phyloP scores from a whole-genome alignment of 148 eudicot genomes.

The Euryodendron excelsum region DNA sequence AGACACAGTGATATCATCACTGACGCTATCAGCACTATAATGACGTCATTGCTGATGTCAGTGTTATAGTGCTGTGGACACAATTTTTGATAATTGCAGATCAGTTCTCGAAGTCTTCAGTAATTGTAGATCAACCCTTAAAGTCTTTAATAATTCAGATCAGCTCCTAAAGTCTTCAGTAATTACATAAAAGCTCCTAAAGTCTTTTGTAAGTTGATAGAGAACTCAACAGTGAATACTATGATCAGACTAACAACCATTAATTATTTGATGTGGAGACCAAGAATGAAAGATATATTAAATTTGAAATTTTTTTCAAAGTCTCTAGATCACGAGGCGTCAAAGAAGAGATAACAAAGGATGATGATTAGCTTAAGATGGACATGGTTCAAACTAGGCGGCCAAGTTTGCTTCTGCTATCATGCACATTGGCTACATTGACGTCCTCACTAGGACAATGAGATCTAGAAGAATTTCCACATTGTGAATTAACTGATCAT shows the following conservation, averaged over 20 bases:
- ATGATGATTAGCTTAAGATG: background rate
- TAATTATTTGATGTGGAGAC: too few relatives aligned
- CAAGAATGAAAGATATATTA: too few relatives aligned
- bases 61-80: background rate
- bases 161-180: background rate
- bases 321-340: background rate
- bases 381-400: too few relatives aligned
- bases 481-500: too few relatives aligned
- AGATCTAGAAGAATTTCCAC: too few relatives aligned
- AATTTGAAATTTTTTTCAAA: too few relatives aligned
- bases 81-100: background rate
- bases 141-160: background rate
- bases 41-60: background rate
- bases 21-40: background rate
- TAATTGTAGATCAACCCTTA: too few relatives aligned
- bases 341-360: background rate
- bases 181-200: background rate
- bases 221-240: background rate
- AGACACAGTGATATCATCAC: too few relatives aligned
- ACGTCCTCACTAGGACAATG: too few relatives aligned
- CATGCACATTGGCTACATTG: too few relatives aligned
- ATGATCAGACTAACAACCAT: background rate
- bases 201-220: background rate
- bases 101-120: background rate
- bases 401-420: too few relatives aligned